Base-by-base conservation (phyloP, 2,329 filamentous ascomycete genomes). In the Colletotrichum sp. region DNA sequence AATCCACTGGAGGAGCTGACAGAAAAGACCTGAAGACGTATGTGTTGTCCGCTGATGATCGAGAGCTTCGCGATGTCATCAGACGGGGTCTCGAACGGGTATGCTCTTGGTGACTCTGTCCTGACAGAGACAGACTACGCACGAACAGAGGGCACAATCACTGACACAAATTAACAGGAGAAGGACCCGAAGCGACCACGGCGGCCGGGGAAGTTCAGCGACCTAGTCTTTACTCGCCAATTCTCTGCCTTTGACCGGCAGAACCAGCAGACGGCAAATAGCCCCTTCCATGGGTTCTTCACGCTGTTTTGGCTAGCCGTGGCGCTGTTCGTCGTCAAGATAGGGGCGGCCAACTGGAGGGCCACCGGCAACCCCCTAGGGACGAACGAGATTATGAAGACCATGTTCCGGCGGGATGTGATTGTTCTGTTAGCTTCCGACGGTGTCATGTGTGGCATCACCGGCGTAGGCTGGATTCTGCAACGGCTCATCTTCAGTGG, bases 201-300 rank as follows among this genome's bases (percentile, higher is more conserved):
- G 4, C 65, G 74, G 30, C 65, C 71, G n/a, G 61, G 78, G 76
- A 82, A 83, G 77, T 85, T 89, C 56, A 83, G 84, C 15, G 86
- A 88, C 69, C 85, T 95, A 60, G 90, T 94, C 67, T 96, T 96
- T 81, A 95, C 93, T 0, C 88, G 91, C 28, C 92, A 93, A 76
- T 94, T 95, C 79, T 94, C 93, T 8, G 89, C 93, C 0, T 96
- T 96, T 82, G 94, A 96, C 82, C 89, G 93, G 13, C 92, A 94
- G 78, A 96, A 95, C 80, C 88, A 89, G 7, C 85, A 86, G 2
- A 90, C 91, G 3, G 89, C 90, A 5, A 91, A 93, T 64, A 95
- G 92, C 56, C 92, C 93, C 0, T 96, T 96, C 79, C 91, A 94
- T 81, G 94, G 94, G 34, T 96, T 96, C 85, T 96, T 94, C 80